Conservation (phyloP, 2,329 filamentous ascomycete species). For the Aquanectria penicillioides region DNA sequence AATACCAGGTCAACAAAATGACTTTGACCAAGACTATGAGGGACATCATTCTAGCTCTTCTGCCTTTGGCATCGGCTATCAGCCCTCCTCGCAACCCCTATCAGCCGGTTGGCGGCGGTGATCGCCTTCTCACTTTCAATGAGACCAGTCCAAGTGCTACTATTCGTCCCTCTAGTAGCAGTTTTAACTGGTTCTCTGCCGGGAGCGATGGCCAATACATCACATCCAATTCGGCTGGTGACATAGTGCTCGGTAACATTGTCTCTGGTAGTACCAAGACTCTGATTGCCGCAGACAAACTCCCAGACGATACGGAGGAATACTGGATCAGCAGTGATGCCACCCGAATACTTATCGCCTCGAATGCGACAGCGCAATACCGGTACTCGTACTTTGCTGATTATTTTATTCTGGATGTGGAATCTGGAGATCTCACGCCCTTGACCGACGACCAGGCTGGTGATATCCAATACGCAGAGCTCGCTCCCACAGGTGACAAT, state of each 20-base stretch:
- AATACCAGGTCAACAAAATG: too few relatives aligned
- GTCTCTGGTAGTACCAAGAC: constrained; percentile 64
- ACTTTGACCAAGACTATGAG: not conserved
- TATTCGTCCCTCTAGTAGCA: constrained; percentile 58
- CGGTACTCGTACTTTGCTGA: constrained; percentile 75
- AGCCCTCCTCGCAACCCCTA: constrained; percentile 63
- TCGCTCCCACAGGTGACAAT: constrained; percentile 66
- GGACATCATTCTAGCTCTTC: constrained; percentile 21
- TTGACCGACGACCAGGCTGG: constrained; percentile 68
- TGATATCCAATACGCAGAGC: constrained; percentile 74
- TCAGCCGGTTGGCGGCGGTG: constrained; percentile 65
- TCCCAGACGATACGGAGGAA: constrained; percentile 64
- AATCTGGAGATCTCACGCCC: constrained; percentile 62
- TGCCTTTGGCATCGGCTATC: constrained; percentile 46
- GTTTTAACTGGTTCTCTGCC: constrained; percentile 66
- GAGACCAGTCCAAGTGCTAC: constrained; percentile 61
- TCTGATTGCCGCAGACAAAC: constrained; percentile 66
- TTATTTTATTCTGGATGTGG: constrained; percentile 71
- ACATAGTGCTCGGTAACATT: constrained; percentile 70
- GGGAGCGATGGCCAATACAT: constrained; percentile 72
- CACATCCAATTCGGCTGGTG: constrained; percentile 58
- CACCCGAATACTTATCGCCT: constrained; percentile 67
- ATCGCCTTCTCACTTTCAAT: constrained; percentile 68
- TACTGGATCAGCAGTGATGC: constrained; percentile 72
- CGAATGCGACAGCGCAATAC: constrained; percentile 75